phyloP scores from a whole-genome alignment of 257 asterid genomes.

The Buddleja alternifolia region DNA sequence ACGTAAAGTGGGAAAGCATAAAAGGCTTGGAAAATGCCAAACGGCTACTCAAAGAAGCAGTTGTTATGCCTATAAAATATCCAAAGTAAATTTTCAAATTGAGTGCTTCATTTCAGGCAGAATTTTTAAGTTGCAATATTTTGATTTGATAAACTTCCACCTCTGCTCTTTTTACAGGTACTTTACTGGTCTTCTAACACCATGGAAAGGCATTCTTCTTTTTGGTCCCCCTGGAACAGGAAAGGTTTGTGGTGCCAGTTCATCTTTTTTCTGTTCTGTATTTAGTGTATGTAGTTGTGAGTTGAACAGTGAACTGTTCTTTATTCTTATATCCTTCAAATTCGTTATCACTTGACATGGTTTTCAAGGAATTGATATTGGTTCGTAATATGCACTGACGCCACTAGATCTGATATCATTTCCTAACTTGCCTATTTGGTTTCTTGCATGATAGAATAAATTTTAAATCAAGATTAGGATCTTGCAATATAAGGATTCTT shows the following conservation, averaged over 20 bases:
- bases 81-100: conserved; percentile 64
- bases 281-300: conserved; percentile 10
- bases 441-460: conserved; percentile 1
- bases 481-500: not conserved
- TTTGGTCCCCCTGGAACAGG: conserved; percentile 99
- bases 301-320: not conserved
- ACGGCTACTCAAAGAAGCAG: conserved; percentile 93
- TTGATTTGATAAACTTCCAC: conserved; percentile 17
- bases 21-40: conserved; percentile 97
- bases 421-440: conserved; percentile 10
- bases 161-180: conserved; percentile 54
- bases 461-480: conserved; percentile 7
- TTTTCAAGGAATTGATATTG: conserved; percentile 18
- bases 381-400: conserved; percentile 7
- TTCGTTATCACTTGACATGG: conserved; percentile 15
- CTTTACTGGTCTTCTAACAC: conserved; percentile 93
- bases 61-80: conserved; percentile 98
- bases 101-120: conserved; percentile 26
- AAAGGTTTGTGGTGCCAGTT: conserved; percentile 62
- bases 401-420: not conserved
- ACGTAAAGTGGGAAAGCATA: conserved; percentile 89
- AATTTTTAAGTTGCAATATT: conserved; percentile 12
- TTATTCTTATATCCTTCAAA: not conserved
- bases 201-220: conserved; percentile 99
- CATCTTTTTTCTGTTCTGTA: not conserved